Percentiles rank a stretch among this genome's conserved stretches.
Evolutionary conservation across 2,329 filamentous ascomycete species (phyloP).

Genomic region (Scolecobasidium constrictum): DNA sequence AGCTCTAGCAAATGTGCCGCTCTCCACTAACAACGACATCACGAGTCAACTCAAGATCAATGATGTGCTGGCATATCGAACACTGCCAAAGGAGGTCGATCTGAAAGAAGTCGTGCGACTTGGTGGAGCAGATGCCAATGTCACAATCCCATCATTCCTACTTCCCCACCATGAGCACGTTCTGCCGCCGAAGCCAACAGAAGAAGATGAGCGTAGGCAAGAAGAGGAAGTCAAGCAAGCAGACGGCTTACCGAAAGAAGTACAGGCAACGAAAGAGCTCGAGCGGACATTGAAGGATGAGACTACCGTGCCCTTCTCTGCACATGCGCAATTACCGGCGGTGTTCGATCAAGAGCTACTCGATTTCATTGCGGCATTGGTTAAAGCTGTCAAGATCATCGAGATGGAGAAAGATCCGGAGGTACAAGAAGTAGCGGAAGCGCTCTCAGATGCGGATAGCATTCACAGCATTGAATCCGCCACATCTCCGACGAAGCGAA

Average conservation of each 20-base stretch:
- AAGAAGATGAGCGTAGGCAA: conserved; percentile 20
- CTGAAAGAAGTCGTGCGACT: conserved; percentile 39
- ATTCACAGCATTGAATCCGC: background rate
- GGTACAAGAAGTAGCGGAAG: conserved; percentile 17
- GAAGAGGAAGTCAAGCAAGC: conserved; percentile 29
- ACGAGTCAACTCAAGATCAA: conserved; percentile 31
- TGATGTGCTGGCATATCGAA: conserved; percentile 40
- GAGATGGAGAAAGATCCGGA: conserved; percentile 39
- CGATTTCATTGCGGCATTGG: conserved; percentile 42
- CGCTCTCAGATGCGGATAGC: conserved; percentile 1
- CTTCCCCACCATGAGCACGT: conserved; percentile 46
- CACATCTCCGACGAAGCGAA: conserved; percentile 18
- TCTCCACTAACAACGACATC: conserved; percentile 39
- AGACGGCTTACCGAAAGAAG: conserved; percentile 31
- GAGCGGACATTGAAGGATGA: conserved; percentile 35
- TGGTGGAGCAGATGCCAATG: conserved; percentile 38
- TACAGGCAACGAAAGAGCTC: conserved; percentile 29
- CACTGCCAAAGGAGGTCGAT: conserved; percentile 29
- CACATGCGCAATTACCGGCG: conserved; percentile 39
- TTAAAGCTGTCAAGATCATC: conserved; percentile 48
- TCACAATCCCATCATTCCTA: conserved; percentile 38
- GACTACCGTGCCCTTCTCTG: conserved; percentile 34
- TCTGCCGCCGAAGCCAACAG: conserved; percentile 31
- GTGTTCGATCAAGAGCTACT: conserved; percentile 41
- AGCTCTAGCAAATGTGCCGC: conserved; percentile 36